Evolutionary conservation across 2,329 filamentous ascomycete species (phyloP), one percentile per base, ranked within the genome.

Genomic region (Triangularia setosa): DNA sequence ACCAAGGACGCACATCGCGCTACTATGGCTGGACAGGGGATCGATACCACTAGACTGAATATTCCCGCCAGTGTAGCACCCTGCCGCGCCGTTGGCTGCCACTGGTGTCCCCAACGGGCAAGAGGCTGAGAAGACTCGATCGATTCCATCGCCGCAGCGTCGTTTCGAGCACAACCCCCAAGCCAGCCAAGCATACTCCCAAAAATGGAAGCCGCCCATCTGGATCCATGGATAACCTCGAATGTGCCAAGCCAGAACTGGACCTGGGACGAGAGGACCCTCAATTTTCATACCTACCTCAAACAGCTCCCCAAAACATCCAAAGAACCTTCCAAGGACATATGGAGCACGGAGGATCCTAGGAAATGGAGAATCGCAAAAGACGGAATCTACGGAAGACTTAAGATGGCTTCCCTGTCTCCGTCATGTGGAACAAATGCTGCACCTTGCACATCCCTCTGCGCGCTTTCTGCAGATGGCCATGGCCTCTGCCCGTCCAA

Each of bases 171-270:
- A 40, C n/a, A 35, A 33, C 30, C n/a, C 11, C 58, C 25, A 53
- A 58, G 55, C 35, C 33, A 52, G 58, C 58, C 58, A 60, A 60
- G 58, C 23, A 28, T 60, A 18, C 14, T 40, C 23, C 58, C 58
- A 60, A 60, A 60, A 44, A 60, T 60, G 40, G 58, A 52, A 60
- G 35, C 58, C 58, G 35, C 58, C 40, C 12, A 21, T 27, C 24
- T 48, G 35, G 21, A 27, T 25, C 57, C 57, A 59, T n/a, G 35
- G 35, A 59, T 35, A 48, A 8, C 57, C 23, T 23, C 33, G 8
- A 9, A 59, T 59, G 57, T 35, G 57, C 57, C 57, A 59, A 59
- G 57, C 33, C 33, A 25, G 25, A 59, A 25, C 35, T 53, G 25
- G 40, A 52, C 16, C 58, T 60, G 21, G 52, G 23, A 28, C 5